These are phyloP conservation scores for Adenanthera pavonina DNA, from an alignment of 306 rosid species.

Conservation along the genomic window DNA sequence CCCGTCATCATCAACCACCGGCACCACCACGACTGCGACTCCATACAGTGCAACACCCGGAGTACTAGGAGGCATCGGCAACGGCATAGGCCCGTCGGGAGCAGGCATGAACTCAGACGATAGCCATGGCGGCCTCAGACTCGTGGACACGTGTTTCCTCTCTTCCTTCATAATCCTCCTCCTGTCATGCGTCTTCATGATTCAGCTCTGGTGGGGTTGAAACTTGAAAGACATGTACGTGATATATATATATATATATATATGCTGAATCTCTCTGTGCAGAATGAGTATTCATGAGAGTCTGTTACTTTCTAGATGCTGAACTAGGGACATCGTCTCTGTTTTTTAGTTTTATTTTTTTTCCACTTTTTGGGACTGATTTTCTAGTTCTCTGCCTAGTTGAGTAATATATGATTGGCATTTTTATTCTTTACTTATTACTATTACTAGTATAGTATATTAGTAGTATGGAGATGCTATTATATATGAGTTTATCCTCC, in stretches of 20 bases:
- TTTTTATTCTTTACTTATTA: conserved; percentile 40
- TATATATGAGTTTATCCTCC: neutral
- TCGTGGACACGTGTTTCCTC: conserved; percentile 25
- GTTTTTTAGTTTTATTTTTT: conserved; percentile 20
- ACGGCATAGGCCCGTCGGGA: conserved; percentile 64
- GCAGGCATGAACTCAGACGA: conserved; percentile 61
- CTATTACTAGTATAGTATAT: neutral
- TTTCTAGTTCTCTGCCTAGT: conserved; percentile 8
- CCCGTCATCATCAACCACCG: neutral
- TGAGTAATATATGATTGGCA: conserved; percentile 35
- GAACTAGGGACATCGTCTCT: conserved; percentile 32
- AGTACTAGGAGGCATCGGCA: conserved; percentile 67
- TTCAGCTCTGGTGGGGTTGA: conserved; percentile 56
- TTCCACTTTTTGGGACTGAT: neutral
- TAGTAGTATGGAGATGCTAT: conserved; percentile 1
- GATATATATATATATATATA: neutral
- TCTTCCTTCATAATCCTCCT: conserved; percentile 35
- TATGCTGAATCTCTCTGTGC: conserved; percentile 46
- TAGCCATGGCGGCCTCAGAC: conserved; percentile 50
- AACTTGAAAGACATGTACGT: neutral
- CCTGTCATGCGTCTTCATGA: conserved; percentile 49
- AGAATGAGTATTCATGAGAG: conserved; percentile 36
- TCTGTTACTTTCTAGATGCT: conserved; percentile 44
- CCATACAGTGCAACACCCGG: conserved; percentile 47
- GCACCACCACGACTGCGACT: conserved; percentile 15